Evolutionary conservation across 352 stramenopile genomes (phyloP).

Genomic region (Phytophthora litchii): DNA sequence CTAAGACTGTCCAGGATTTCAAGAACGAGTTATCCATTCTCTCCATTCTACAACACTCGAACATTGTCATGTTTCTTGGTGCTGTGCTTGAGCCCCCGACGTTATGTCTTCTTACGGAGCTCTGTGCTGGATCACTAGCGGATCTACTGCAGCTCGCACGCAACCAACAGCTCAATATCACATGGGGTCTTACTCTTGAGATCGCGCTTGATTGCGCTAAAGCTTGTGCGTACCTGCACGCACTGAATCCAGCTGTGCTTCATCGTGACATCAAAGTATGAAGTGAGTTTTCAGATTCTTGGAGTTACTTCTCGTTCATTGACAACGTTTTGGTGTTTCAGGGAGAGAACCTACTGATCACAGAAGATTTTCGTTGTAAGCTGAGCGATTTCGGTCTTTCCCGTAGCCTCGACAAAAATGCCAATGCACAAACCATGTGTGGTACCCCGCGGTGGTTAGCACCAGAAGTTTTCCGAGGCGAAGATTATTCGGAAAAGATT

Average conservation of each 20-base stretch:
- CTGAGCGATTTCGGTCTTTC: constrained; percentile 80
- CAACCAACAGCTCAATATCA: constrained; percentile 71
- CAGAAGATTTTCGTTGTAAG: constrained; percentile 73
- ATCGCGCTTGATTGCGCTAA: constrained; percentile 72
- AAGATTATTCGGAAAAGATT: constrained; percentile 88
- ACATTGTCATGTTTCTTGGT: constrained; percentile 85
- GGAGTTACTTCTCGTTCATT: background rate
- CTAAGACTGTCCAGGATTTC: constrained; percentile 73
- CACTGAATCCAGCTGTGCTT: constrained; percentile 61
- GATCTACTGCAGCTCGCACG: constrained; percentile 75
- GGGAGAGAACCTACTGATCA: constrained; percentile 78
- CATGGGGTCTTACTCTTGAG: constrained; percentile 73
- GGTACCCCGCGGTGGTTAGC: constrained; percentile 80
- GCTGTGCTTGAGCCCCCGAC: constrained; percentile 71
- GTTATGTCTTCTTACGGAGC: constrained; percentile 76
- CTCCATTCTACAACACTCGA: constrained; percentile 74
- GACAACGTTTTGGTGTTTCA: constrained; percentile 16
- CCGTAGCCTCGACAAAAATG: constrained; percentile 66
- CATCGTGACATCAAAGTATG: constrained; percentile 77
- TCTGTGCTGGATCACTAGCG: constrained; percentile 70
- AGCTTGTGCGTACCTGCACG: constrained; percentile 71
- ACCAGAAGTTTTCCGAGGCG: constrained; percentile 82
- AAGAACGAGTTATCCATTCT: constrained; percentile 87
- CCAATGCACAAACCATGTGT: constrained; percentile 77
- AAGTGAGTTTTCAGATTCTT: background rate